Conservation (phyloP, 2,329 filamentous ascomycete genomes). For the Penicillium verrucosum region DNA sequence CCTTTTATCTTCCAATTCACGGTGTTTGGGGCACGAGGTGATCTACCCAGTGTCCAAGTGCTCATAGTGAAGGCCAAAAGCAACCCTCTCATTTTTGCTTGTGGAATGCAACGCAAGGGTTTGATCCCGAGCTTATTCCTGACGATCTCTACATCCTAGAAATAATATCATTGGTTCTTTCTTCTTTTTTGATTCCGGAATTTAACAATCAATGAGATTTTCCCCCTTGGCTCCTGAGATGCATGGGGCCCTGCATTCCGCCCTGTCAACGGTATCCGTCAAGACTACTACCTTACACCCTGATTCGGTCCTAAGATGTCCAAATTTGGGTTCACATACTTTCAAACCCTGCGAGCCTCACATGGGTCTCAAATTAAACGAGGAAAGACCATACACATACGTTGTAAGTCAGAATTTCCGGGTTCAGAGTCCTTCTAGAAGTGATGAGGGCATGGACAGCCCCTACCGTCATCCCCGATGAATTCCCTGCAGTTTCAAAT, state of each 20-base stretch:
- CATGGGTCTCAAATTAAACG: neutral
- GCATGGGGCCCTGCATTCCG: constrained; percentile 19
- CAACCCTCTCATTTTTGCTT: constrained; percentile 14
- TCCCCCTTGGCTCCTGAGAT: constrained; percentile 11
- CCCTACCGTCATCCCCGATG: neutral
- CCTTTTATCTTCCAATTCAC: constrained; percentile 22
- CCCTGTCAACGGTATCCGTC: constrained; percentile 13
- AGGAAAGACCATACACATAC: neutral
- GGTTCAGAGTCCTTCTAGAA: neutral
- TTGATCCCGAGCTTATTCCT: neutral
- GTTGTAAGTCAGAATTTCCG: neutral
- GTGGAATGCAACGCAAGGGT: constrained; percentile 23
- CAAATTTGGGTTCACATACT: neutral
- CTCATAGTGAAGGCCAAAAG: constrained; percentile 9
- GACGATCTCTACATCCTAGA: neutral
- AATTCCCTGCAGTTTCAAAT: neutral
- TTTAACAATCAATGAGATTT: constrained; percentile 12
- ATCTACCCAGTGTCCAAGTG: neutral
- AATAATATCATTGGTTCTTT: constrained; percentile 13
- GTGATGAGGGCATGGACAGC: neutral
- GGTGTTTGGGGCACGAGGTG: constrained; percentile 4
- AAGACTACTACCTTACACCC: constrained; percentile 6
- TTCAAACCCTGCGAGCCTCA: neutral
- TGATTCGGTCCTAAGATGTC: neutral
- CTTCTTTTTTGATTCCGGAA: constrained; percentile 6